Percentiles rank a stretch among this genome's conserved stretches.
These are phyloP conservation scores for Phytopythium mirpurense DNA, from an alignment of 352 stramenopile species.

Conservation along the genomic window DNA sequence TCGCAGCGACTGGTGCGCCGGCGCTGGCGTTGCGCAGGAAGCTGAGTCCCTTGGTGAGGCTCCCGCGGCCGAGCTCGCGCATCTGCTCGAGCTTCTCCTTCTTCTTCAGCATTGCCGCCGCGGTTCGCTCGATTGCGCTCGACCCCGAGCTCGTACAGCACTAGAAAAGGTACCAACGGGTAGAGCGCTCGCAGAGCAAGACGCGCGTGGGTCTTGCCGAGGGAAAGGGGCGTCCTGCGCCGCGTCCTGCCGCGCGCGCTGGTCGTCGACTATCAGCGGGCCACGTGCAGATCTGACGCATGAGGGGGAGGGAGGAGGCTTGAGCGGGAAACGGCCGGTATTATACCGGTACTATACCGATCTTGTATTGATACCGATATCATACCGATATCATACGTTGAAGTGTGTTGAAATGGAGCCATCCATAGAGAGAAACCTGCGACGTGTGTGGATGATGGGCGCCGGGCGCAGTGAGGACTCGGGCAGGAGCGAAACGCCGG, in stretches of 20 bases:
- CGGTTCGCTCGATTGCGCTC: not conserved
- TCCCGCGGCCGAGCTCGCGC: slow-evolving; percentile 72
- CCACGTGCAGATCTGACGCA: no score
- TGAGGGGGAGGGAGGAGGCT: no score
- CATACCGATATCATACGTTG: not conserved
- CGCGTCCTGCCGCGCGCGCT: not conserved
- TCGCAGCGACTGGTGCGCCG: slow-evolving; percentile 8
- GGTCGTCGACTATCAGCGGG: not conserved
- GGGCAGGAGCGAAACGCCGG: no score
- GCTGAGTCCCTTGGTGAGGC: slow-evolving; percentile 71
- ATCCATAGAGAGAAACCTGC: no score
- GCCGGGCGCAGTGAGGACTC: no score
- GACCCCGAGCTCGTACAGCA: not conserved
- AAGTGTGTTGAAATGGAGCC: not conserved
- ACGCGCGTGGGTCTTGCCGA: not conserved
- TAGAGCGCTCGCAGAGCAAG: not conserved
- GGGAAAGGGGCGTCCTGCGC: not conserved
- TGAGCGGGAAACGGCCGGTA: not conserved
- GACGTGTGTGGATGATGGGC: no score
- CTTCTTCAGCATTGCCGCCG: slow-evolving; percentile 60
- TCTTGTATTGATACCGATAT: not conserved
- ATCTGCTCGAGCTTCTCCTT: slow-evolving; percentile 89
- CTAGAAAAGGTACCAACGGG: not conserved
- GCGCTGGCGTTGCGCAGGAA: slow-evolving; percentile 55
- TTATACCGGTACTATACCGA: not conserved